Evolutionary conservation across 2,329 filamentous ascomycete genomes (phyloP).

Genomic region (Stachybotrys elegans): DNA sequence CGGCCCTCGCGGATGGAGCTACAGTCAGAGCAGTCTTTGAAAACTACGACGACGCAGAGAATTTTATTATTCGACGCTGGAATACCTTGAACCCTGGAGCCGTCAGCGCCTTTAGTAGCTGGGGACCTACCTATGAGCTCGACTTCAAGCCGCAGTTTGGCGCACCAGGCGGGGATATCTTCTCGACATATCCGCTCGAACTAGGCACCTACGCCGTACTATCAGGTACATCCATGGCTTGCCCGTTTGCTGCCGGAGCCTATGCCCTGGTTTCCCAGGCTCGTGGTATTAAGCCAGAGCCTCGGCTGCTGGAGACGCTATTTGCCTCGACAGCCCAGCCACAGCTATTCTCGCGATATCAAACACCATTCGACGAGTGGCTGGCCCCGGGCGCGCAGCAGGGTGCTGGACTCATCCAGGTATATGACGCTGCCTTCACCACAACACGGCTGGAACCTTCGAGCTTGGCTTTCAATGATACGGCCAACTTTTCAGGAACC

Average conservation of each 20-base stretch:
- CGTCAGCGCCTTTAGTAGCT: slow-evolving; percentile 7
- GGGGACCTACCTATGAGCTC: slow-evolving; percentile 13
- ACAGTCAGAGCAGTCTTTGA: slow-evolving; percentile 16
- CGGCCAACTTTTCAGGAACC: slow-evolving; percentile 39
- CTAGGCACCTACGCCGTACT: slow-evolving; percentile 8
- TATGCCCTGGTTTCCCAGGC: slow-evolving; percentile 26
- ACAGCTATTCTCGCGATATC: slow-evolving; percentile 32
- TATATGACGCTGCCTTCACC: slow-evolving; percentile 44
- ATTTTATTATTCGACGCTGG: neutral
- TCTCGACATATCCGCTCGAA: slow-evolving; percentile 10
- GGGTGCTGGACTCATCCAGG: slow-evolving; percentile 35
- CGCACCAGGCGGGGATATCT: slow-evolving; percentile 12
- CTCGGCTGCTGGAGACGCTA: slow-evolving; percentile 34
- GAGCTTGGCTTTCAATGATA: slow-evolving; percentile 53
- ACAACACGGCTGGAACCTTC: slow-evolving; percentile 43
- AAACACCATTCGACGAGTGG: slow-evolving; percentile 28
- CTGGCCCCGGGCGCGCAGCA: slow-evolving; percentile 46
- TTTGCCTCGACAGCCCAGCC: slow-evolving; percentile 39
- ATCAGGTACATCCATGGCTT: slow-evolving; percentile 13
- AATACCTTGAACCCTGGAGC: slow-evolving; percentile 4
- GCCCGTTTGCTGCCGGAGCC: slow-evolving; percentile 9
- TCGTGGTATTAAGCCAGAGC: slow-evolving; percentile 37
- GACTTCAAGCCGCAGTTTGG: slow-evolving; percentile 13
- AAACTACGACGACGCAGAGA: neutral
- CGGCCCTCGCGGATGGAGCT: slow-evolving; percentile 29